A percentile compares a stretch with the other conserved stretches of the same genome.
These are phyloP conservation scores for Chaetomium cochliodes DNA, from an alignment of 495 filamentous ascomycete genomes.

Conservation along the genomic window DNA sequence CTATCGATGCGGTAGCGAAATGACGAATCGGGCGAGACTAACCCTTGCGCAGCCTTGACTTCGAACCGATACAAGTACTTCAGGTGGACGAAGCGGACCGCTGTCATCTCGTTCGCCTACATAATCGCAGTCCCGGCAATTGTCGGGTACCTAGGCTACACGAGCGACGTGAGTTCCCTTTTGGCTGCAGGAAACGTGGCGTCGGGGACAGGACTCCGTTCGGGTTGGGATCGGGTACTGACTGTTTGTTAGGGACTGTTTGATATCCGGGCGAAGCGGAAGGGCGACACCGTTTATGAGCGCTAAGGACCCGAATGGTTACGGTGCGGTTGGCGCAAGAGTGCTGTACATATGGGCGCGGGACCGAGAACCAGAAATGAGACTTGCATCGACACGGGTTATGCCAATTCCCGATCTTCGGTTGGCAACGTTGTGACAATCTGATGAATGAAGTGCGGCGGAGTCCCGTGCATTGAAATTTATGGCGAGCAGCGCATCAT, in stretches of 20 bases:
- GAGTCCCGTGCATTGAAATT: neutral
- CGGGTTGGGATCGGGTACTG: neutral
- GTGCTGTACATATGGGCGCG: constrained; percentile 36
- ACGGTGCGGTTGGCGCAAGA: neutral
- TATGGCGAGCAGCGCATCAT: too few species aligned
- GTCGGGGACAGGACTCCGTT: neutral
- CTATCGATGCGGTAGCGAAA: neutral
- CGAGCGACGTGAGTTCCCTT: constrained; percentile 69
- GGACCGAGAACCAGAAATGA: neutral
- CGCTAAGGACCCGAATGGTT: constrained; percentile 50
- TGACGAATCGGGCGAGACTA: neutral
- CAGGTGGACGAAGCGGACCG: constrained; percentile 82
- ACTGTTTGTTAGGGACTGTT: constrained; percentile 68
- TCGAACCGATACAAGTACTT: constrained; percentile 92
- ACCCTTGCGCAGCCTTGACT: constrained; percentile 63
- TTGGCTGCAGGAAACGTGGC: neutral
- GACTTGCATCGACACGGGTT: neutral
- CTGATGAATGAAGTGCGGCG: neutral
- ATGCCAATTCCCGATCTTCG: constrained; percentile 1
- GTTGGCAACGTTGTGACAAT: neutral
- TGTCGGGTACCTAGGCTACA: constrained; percentile 67
- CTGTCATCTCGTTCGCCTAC: constrained; percentile 73
- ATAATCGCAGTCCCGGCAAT: constrained; percentile 65
- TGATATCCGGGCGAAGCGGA: constrained; percentile 81
- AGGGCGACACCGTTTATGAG: constrained; percentile 75